Evolutionary conservation across 2,329 filamentous ascomycete species (phyloP).

Genomic region (Claviceps spartinae): DNA sequence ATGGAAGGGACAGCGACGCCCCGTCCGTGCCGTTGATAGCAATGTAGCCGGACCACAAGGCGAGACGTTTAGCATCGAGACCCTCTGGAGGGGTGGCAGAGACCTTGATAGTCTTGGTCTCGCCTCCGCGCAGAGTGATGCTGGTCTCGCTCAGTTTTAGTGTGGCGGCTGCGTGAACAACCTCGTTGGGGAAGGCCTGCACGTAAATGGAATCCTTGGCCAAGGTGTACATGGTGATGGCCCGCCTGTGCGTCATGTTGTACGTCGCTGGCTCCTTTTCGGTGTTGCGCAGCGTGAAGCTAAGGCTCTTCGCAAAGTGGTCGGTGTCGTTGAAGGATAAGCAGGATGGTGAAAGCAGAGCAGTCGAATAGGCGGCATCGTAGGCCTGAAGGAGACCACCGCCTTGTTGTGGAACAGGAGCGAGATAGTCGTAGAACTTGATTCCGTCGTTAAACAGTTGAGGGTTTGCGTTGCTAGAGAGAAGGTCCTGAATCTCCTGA

Average conservation of each 20-base stretch:
- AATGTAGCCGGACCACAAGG: slow-evolving; percentile 8
- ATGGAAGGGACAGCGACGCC: slow-evolving; percentile 24
- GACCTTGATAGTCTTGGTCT: slow-evolving; percentile 4
- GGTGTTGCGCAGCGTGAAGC: slow-evolving; percentile 43
- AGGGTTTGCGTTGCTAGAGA: slow-evolving; percentile 36
- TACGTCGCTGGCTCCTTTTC: slow-evolving; percentile 35
- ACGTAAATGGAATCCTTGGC: slow-evolving; percentile 21
- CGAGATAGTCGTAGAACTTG: slow-evolving; percentile 24
- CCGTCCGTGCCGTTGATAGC: slow-evolving; percentile 23
- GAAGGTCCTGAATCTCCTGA: slow-evolving; percentile 31
- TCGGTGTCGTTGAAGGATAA: slow-evolving; percentile 52
- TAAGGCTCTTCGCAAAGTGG: slow-evolving; percentile 32
- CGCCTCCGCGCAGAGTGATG: slow-evolving; percentile 1
- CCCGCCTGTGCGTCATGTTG: slow-evolving; percentile 34
- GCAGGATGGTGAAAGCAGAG: slow-evolving; percentile 38
- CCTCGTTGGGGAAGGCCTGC: slow-evolving; percentile 30
- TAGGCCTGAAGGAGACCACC: slow-evolving; percentile 46
- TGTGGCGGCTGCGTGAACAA: slow-evolving; percentile 25
- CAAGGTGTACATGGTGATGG: slow-evolving; percentile 40
- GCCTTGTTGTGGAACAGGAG: slow-evolving; percentile 47
- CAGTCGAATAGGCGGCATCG: slow-evolving; percentile 41
- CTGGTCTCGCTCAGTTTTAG: slow-evolving; percentile 5
- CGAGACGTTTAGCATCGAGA: slow-evolving; percentile 4
- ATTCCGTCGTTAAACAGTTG: slow-evolving; percentile 33
- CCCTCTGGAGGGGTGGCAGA: slow-evolving; percentile 2